These are phyloP conservation scores for Phyllosticta citrichinensis DNA, from an alignment of 2,329 filamentous ascomycete genomes.

Conservation along the genomic window DNA sequence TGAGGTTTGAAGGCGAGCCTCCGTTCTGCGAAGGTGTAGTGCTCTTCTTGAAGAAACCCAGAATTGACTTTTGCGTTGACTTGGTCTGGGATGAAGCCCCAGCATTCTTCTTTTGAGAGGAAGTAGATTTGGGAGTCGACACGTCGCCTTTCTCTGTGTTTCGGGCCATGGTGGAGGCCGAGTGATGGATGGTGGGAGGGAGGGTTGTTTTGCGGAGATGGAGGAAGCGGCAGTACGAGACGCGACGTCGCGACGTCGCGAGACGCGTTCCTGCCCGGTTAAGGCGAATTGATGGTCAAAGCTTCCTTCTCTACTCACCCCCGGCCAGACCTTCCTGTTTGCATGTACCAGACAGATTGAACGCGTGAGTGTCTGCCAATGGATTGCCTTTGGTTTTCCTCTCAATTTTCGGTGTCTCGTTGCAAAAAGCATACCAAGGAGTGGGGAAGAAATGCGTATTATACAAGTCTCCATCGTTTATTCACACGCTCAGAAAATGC, in stretches of 20 bases:
- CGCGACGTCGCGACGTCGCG: background rate
- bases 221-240: background rate
- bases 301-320: background rate
- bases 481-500: background rate
- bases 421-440: no score
- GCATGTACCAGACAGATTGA: no score
- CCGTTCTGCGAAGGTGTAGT: background rate
- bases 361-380: no score
- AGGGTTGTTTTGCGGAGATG: background rate
- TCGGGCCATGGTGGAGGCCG: constrained; percentile 27
- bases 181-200: background rate
- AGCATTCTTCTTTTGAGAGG: constrained; percentile 37
- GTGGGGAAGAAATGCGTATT: no score
- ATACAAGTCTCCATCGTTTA: no score
- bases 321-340: background rate
- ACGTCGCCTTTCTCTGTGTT: constrained; percentile 39
- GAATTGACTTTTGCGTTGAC: constrained; percentile 61
- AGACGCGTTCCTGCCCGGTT: background rate
- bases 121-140: constrained; percentile 31
- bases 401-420: no score
- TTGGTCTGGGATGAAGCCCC: constrained; percentile 36
- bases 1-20: constrained; percentile 39
- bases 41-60: constrained; percentile 37
- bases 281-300: background rate
- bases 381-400: no score